These are phyloP conservation scores for Sesbania bispinosa DNA, from an alignment of 306 rosid genomes.

Conservation along the genomic window DNA sequence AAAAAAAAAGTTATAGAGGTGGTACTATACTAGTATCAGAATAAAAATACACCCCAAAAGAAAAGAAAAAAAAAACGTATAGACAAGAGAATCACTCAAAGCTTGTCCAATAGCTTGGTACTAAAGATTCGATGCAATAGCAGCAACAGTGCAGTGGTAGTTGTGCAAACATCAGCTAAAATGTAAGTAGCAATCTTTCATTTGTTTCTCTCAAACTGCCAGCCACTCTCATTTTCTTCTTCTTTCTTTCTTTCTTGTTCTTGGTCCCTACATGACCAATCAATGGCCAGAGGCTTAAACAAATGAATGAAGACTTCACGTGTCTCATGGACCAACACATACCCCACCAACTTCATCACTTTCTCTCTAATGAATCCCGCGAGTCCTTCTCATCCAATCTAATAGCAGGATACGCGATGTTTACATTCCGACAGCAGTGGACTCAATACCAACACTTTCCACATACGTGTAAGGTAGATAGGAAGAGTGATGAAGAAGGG, in stretches of 20 bases:
- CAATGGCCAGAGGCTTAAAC: slow-evolving; percentile 28
- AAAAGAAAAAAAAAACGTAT: slow-evolving; percentile 7
- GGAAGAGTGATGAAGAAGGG: no score
- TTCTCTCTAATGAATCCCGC: slow-evolving; percentile 41
- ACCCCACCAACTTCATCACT: slow-evolving; percentile 57
- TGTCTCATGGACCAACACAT: slow-evolving; percentile 64
- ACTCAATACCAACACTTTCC: slow-evolving; percentile 27
- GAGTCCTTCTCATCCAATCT: slow-evolving; percentile 71
- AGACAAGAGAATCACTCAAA: slow-evolving; percentile 47
- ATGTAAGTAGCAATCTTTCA: slow-evolving; percentile 29
- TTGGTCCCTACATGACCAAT: slow-evolving; percentile 44
- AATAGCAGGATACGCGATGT: slow-evolving; percentile 62
- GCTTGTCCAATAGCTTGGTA: slow-evolving; percentile 43
- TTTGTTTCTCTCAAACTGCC: no score
- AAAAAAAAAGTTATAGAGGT: slow-evolving; percentile 8
- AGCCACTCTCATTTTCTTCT: slow-evolving; percentile 22
- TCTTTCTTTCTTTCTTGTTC: slow-evolving; percentile 35
- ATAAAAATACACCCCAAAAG: not conserved
- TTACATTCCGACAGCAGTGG: slow-evolving; percentile 54
- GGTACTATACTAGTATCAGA: slow-evolving; percentile 10
- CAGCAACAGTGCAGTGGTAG: slow-evolving; percentile 11
- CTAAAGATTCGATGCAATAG: slow-evolving; percentile 32
- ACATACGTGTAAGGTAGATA: slow-evolving; percentile 48
- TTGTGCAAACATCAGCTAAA: slow-evolving; percentile 31
- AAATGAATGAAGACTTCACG: slow-evolving; percentile 61